A percentile compares a stretch with the other conserved stretches of the same genome.
Evolutionary conservation across 257 asterid species (phyloP).

Genomic region (Salvia rosmarinus): DNA sequence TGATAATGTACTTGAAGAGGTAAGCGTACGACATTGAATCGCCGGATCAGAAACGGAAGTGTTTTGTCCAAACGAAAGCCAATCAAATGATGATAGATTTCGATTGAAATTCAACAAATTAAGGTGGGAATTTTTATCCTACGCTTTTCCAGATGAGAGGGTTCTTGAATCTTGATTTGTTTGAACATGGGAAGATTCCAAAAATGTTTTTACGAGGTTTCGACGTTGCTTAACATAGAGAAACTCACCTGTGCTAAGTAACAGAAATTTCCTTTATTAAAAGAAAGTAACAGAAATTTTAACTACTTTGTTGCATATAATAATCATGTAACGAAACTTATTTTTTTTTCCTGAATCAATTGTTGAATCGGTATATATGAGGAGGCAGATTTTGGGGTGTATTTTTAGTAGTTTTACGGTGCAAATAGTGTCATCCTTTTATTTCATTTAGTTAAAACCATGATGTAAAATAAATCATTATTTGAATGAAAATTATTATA

Average conservation of each 20-base stretch:
- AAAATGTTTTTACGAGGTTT: constrained; percentile 11
- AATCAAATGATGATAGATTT: constrained; percentile 15
- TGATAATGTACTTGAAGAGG: constrained; percentile 76
- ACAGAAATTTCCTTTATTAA: neutral
- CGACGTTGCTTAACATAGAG: constrained; percentile 12
- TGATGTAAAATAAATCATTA: no score
- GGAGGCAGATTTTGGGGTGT: no score
- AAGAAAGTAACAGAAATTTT: neutral
- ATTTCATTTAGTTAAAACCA: no score
- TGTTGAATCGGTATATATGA: no score
- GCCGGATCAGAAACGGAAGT: constrained; percentile 14
- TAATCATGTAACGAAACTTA: no score
- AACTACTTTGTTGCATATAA: neutral
- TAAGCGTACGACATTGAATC: constrained; percentile 63
- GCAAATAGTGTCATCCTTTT: no score
- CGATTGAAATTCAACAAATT: neutral
- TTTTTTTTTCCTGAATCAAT: no score
- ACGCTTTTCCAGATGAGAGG: neutral
- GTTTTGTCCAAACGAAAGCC: neutral
- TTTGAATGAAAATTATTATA: no score
- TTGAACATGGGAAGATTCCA: constrained; percentile 29
- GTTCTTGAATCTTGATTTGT: constrained; percentile 13
- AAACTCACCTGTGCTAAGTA: constrained; percentile 31
- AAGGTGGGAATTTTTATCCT: neutral
- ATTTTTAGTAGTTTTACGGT: no score